Base-by-base conservation (phyloP, 1,284 basidiomycete species). In the Caloboletus inedulis region DNA sequence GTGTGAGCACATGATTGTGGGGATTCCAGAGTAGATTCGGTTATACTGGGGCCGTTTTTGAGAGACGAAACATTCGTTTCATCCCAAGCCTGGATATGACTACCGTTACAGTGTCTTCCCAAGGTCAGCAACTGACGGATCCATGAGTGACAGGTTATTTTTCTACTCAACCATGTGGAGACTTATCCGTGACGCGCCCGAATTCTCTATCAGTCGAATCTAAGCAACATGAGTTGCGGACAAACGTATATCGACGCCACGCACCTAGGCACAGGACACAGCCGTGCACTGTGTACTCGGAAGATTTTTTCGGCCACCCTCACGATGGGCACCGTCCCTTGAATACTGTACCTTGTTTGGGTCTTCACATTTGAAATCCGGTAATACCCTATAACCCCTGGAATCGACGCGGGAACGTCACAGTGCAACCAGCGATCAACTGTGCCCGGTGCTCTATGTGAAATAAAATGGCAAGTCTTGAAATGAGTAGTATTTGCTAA, bases 51-150 rank as follows among this genome's bases (percentile, higher is more conserved):
- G 21, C 33, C 30, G 19, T 25, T 43, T 49, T 37, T 3, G 41
- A 53, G 43, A 47, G 45, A 52, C 56, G 52, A 65, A 65, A 64
- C 47, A 27, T 27, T 48, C 19, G 52, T 64, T 68, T 64, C 65
- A 62, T 46, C 39, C 27, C 36, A 29, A 34, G 35, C 25, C 25
- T n/a, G 16, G 41, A 39, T 12, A 37, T 48, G 31, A 19, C 19
- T 41, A 41, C n/a, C 29, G 39, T 36, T 23, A n/a, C n/a, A n/a
- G 23, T 23, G 33, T 27, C 45, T 46, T 39, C 45, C 40, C 33
- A 41, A 39, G 29, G 21, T 12, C 30, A 18, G 19, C 9, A 5
- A 23, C 35, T 10, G 25, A 43, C n/a, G 23, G 10, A 57, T 37
- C 30, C 25, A 35, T 29, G 27, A 37, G 10, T 21, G 25, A 25